Evolutionary conservation across 805 yeast genomes (phyloP).

Genomic region (Yarrowia phangngaensis): DNA sequence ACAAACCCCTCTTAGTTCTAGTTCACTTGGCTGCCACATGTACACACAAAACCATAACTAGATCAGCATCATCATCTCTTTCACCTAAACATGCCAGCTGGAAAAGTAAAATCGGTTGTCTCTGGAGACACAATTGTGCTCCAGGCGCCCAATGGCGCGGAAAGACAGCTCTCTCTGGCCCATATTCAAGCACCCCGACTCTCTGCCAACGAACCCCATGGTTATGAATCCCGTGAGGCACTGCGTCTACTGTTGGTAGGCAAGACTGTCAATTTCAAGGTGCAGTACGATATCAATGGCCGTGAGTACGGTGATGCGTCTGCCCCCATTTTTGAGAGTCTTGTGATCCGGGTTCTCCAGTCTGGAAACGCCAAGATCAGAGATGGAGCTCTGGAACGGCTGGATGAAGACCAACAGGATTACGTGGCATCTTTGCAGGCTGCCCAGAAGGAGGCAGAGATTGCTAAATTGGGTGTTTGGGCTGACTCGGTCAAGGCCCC

Average conservation of each 20-base stretch:
- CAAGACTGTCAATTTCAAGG: conserved; percentile 56
- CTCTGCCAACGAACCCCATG: conserved; percentile 42
- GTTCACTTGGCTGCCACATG: too few species aligned
- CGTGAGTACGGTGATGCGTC: conserved; percentile 70
- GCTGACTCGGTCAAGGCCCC: conserved; percentile 30
- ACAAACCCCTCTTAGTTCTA: too few species aligned
- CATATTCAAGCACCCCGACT: conserved; percentile 58
- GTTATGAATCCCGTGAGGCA: conserved; percentile 59
- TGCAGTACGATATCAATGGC: conserved; percentile 48
- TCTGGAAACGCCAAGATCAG: conserved; percentile 63
- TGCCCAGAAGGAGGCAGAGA: conserved; percentile 48
- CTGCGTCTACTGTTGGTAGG: conserved; percentile 62
- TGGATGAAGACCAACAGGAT: conserved; percentile 45
- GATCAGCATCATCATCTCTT: not conserved
- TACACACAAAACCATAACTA: conserved; percentile 8
- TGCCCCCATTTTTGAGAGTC: conserved; percentile 58
- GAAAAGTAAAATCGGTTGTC: conserved; percentile 64
- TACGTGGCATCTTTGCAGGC: conserved; percentile 32
- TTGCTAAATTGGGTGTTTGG: conserved; percentile 60
- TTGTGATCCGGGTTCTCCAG: conserved; percentile 52
- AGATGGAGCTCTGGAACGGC: conserved; percentile 45
- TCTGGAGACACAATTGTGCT: conserved; percentile 70
- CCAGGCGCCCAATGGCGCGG: conserved; percentile 47
- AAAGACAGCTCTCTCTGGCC: conserved; percentile 61
- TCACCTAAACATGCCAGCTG: conserved; percentile 37